Base-by-base conservation (phyloP, 2,329 filamentous ascomycete genomes). In the Ceratocystis cubensis region DNA sequence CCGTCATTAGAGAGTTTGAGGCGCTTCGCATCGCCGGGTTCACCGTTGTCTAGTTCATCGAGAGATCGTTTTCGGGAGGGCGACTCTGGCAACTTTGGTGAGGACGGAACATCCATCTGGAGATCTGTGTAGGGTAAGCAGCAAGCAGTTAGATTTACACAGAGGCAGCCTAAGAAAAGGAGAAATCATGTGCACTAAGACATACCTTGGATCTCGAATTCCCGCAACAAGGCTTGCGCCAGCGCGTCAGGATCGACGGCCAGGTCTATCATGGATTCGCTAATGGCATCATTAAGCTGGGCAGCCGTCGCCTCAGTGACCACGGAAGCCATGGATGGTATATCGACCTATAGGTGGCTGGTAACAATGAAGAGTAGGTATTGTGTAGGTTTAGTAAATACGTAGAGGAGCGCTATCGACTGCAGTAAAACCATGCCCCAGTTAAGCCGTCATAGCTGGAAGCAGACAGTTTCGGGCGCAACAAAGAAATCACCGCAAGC, bases 151-250 rank as follows among this genome's bases (percentile, higher is more conserved):
- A 44, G 66, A 53, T n/a, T 48, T 46, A 17, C 22, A 8, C 25
- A 25, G 61, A 15, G 8, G 28, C 30, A 45, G n/a, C 48, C 22
- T 10, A 15, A 17, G 22, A 15, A 46, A 46, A 63, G 28, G 4
- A 41, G 59, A 37, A n/a, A 33, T 41, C 6, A 37, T 41, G 2
- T 22, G n/a, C 46, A 50, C 46, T 44, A 15, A 15, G 37, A 41
- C 37, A 59, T 65, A 67, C 66, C 56, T 66, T 68, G 66, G 7
- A 65, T 22, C 57, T 68, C 63, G 50, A 67, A 67, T 64, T 68
- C 66, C 37, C 66, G 66, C 57, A 67, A 20, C 37, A 68, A 57
- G 30, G 66, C 66, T 68, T 68, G 66, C 64, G 66, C 64, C 66
- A 68, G 63, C 50, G 59, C 66, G 45, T 65, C 66, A n/a, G 66